These are phyloP conservation scores for Pseudophaeomoniella oleicola DNA, from an alignment of 2,329 filamentous ascomycete species.

Conservation along the genomic window DNA sequence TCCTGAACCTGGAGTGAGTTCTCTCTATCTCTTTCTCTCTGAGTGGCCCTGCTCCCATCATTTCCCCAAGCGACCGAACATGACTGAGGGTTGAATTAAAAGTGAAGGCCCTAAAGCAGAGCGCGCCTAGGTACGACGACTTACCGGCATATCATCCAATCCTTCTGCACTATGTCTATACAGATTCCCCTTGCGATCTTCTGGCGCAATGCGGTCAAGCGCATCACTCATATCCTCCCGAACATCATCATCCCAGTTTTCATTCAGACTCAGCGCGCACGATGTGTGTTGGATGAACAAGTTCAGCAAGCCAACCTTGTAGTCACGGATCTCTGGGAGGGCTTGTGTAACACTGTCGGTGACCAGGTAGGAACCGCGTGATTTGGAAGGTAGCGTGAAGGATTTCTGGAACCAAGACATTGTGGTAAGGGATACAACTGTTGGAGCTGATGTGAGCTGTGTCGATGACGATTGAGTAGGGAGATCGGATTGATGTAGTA, in stretches of 20 bases:
- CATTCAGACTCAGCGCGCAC: conserved; percentile 80
- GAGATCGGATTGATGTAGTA: too few relatives aligned
- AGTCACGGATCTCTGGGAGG: conserved; percentile 65
- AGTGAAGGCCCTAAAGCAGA: too few relatives aligned
- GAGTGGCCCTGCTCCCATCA: too few relatives aligned
- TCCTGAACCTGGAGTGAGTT: too few relatives aligned
- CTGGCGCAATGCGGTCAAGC: conserved; percentile 76
- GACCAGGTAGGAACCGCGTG: conserved; percentile 77
- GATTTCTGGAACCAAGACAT: conserved; percentile 76
- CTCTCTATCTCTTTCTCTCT: too few relatives aligned
- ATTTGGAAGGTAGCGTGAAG: conserved; percentile 60
- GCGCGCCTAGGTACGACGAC: conserved; percentile 13
- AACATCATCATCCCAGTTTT: conserved; percentile 83
- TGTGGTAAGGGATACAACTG: conserved; percentile 11
- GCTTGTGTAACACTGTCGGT: conserved; percentile 58
- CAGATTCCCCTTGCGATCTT: conserved; percentile 58
- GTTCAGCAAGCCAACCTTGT: conserved; percentile 75
- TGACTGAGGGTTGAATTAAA: too few relatives aligned
- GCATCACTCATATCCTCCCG: conserved; percentile 86
- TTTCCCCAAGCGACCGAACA: too few relatives aligned
- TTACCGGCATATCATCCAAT: conserved; percentile 79
- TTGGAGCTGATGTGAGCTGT: conserved; percentile 2
- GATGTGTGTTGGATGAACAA: conserved; percentile 93
- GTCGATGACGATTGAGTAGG: conserved; percentile 9
- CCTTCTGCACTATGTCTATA: conserved; percentile 86